phyloP scores from a whole-genome alignment of 306 rosid genomes.

The Corylus heterophylla region DNA sequence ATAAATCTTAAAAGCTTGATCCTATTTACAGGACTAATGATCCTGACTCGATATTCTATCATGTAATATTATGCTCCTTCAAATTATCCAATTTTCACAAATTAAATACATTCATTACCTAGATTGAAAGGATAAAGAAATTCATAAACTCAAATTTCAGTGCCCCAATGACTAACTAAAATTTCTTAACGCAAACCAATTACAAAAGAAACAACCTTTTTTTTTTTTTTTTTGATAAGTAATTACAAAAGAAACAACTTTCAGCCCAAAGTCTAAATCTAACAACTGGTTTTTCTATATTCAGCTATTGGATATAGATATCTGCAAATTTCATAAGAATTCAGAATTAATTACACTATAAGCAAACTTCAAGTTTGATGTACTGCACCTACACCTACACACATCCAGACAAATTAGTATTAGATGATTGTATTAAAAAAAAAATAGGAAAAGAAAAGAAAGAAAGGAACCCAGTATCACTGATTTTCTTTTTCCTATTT shows the following conservation, averaged over 20 bases:
- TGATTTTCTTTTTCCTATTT: too few species aligned
- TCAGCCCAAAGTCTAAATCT: too few species aligned
- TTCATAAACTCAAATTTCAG: neutral
- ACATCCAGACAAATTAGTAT: neutral
- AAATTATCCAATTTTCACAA: neutral
- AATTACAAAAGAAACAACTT: too few species aligned
- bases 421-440: neutral
- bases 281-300: too few species aligned
- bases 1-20: neutral
- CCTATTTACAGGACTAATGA: neutral
- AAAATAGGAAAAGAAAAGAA: neutral
- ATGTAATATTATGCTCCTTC: neutral
- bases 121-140: neutral
- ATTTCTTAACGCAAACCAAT: too few species aligned
- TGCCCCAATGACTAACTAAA: neutral
- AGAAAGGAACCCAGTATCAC: neutral
- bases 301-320: too few species aligned
- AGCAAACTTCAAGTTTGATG: neutral
- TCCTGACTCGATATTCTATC: neutral
- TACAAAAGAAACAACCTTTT: too few species aligned
- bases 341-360: too few species aligned
- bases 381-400: neutral
- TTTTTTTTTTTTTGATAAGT: too few species aligned
- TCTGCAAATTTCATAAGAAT: too few species aligned
- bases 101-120: neutral